Conservation (phyloP, 2,329 filamentous ascomycete species). For the Chalara sp. region DNA sequence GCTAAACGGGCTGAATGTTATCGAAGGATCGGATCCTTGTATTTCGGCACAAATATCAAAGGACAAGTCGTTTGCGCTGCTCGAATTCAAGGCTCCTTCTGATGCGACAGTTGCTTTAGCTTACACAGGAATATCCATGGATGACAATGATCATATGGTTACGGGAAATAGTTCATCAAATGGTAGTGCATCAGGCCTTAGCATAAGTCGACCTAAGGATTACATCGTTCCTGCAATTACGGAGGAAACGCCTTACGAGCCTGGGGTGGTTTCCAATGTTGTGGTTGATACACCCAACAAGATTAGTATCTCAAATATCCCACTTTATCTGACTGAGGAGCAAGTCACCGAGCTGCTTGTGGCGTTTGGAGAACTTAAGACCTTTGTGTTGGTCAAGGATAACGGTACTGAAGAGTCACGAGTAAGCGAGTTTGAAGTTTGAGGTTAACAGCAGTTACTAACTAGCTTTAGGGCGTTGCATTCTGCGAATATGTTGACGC, state of each 20-base stretch:
- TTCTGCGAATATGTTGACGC: slow-evolving; percentile 93
- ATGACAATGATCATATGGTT: slow-evolving; percentile 53
- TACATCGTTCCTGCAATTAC: slow-evolving; percentile 84
- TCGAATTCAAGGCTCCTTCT: slow-evolving; percentile 82
- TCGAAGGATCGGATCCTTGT: slow-evolving; percentile 78
- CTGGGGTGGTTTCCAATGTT: slow-evolving; percentile 68
- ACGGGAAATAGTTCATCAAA: slow-evolving; percentile 43
- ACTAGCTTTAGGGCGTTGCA: slow-evolving; percentile 67
- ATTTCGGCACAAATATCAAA: slow-evolving; percentile 74
- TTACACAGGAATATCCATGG: slow-evolving; percentile 84
- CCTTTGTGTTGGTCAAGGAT: slow-evolving; percentile 87
- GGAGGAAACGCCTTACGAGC: slow-evolving; percentile 67
- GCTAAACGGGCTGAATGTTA: slow-evolving; percentile 91
- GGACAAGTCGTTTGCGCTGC: slow-evolving; percentile 72
- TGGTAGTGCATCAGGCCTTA: slow-evolving; percentile 50
- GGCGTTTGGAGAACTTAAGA: slow-evolving; percentile 88
- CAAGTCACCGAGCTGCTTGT: slow-evolving; percentile 86
- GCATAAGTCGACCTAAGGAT: slow-evolving; percentile 85
- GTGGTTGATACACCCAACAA: slow-evolving; percentile 94
- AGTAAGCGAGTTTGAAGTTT: slow-evolving; percentile 46
- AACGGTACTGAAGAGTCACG: slow-evolving; percentile 77
- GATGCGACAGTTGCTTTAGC: slow-evolving; percentile 91
- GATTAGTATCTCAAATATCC: slow-evolving; percentile 86
- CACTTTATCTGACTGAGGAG: slow-evolving; percentile 79
- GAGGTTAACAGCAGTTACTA: slow-evolving; percentile 17